phyloP scores from a whole-genome alignment of 1,284 basidiomycete genomes.

The Marasmius sp. region DNA sequence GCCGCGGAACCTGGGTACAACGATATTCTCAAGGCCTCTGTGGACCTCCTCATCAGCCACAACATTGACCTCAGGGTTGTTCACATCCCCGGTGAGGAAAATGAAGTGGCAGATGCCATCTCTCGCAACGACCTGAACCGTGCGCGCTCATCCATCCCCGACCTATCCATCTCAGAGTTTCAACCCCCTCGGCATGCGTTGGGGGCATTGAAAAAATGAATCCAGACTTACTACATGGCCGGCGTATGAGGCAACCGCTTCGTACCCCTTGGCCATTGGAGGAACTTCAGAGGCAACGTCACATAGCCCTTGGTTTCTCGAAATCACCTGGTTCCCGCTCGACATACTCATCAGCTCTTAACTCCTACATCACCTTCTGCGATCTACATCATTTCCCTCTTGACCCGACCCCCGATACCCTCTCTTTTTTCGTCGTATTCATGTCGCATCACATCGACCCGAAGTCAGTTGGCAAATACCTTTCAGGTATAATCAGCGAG shows the following conservation, averaged over 20 bases:
- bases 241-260: constrained; percentile 17
- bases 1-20: too few species aligned
- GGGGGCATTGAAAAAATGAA: background rate
- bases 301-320: constrained; percentile 18
- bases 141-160: too few species aligned
- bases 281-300: constrained; percentile 15
- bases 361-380: constrained; percentile 31
- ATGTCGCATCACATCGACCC: constrained; percentile 26
- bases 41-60: too few species aligned
- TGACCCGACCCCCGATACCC: constrained; percentile 28
- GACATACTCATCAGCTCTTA: constrained; percentile 23
- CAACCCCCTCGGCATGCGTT: too few species aligned
- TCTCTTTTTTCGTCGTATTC: constrained; percentile 24
- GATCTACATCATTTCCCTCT: constrained; percentile 27
- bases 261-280: constrained; percentile 21
- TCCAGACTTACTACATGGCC: background rate
- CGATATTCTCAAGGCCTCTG: too few species aligned
- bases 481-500: constrained; percentile 26
- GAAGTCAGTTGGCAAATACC: constrained; percentile 23
- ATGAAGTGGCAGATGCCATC: too few species aligned
- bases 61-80: too few species aligned
- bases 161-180: too few species aligned
- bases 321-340: constrained; percentile 13
- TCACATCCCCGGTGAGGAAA: too few species aligned
- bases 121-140: too few species aligned